Conservation (phyloP, 2,329 filamentous ascomycete genomes). For the Plectosphaerella cucumerina region DNA sequence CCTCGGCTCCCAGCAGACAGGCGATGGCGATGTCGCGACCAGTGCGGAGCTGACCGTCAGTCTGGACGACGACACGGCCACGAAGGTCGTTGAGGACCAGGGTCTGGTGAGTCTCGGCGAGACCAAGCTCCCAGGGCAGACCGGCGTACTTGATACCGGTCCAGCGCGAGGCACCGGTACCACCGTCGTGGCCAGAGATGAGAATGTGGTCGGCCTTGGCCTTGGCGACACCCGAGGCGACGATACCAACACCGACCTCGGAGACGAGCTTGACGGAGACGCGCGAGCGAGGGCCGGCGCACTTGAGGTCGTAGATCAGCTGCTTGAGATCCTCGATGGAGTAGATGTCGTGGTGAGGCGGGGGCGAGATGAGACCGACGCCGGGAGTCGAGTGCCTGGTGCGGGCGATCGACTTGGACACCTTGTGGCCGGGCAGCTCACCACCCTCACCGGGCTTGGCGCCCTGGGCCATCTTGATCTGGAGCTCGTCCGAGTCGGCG, state of each 20-base stretch:
- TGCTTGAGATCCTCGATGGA: constrained; percentile 98
- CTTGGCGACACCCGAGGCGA: constrained; percentile 95
- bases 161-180: constrained; percentile 94
- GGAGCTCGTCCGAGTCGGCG: constrained; percentile 90
- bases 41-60: constrained; percentile 89
- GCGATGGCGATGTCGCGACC: constrained; percentile 92
- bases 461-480: constrained; percentile 99
- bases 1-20: constrained; percentile 92
- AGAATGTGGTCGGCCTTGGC: constrained; percentile 96
- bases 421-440: constrained; percentile 95
- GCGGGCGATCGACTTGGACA: constrained; percentile 87
- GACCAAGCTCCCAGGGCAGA: constrained; percentile 93
- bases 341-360: constrained; percentile 97
- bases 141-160: constrained; percentile 98
- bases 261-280: constrained; percentile 97
- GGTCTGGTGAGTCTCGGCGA: constrained; percentile 95
- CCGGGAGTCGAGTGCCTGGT: constrained; percentile 95
- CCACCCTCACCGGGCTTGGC: constrained; percentile 97
- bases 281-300: constrained; percentile 85
- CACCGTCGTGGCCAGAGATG: constrained; percentile 95
- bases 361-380: constrained; percentile 92
- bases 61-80: constrained; percentile 93
- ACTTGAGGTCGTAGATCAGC: constrained; percentile 96
- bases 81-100: constrained; percentile 92
- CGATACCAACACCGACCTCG: constrained; percentile 95